Evolutionary conservation across 768 basidiomycete genomes (phyloP), one percentile per base, ranked within the genome.

Genomic region (Mycena filopes): DNA sequence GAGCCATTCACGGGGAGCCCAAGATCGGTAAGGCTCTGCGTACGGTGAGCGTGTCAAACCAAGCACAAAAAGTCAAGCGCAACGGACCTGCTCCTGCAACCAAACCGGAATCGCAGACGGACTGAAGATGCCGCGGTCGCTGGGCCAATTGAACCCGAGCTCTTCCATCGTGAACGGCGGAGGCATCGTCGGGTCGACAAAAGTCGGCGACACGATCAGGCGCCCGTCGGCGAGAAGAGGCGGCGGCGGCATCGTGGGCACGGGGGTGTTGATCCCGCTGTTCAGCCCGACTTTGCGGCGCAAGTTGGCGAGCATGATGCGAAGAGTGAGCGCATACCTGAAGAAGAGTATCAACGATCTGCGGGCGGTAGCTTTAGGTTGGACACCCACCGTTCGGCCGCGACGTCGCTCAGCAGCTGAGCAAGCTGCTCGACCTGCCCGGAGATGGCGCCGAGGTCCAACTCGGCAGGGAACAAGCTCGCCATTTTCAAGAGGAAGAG

Each of bases 401-500:
- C 94, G 40, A 96, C 95, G 61, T 97, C 96, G 6, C 94, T 94
- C 48, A 98, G 83, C 48, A 98, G 80, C 70, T 95, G 93, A 0
- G 94, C 91, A 40, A 98, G 85, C 76, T 97, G 94, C 73, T 96
- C 93, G 45, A 97, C 95, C 77, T 97, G 95, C 4, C 78, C 83
- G 48, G 88, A 90, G 74, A 96, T 94, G 11, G 85, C 84, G 20
- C 80, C 83, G 29, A 96, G 79, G 73, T 96, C 93, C 50, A 96
- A 80, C 71, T 95, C 93, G 16, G 88, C 80, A 0, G 95, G 95
- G 82, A 96, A 98, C 33, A 98, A 86, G 72, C 91, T 93, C 60
- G 95, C 95, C 91, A 97, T 95, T 80, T 97, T 97, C 62, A 97
- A 85, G 26, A 96, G 81, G 82, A 96, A 97, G 23, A 97, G 84